A percentile compares a stretch with the other conserved stretches of the same genome.
Evolutionary conservation across 1,284 basidiomycete genomes (phyloP).

Genomic region (Cutaneotrichosporon sp.): DNA sequence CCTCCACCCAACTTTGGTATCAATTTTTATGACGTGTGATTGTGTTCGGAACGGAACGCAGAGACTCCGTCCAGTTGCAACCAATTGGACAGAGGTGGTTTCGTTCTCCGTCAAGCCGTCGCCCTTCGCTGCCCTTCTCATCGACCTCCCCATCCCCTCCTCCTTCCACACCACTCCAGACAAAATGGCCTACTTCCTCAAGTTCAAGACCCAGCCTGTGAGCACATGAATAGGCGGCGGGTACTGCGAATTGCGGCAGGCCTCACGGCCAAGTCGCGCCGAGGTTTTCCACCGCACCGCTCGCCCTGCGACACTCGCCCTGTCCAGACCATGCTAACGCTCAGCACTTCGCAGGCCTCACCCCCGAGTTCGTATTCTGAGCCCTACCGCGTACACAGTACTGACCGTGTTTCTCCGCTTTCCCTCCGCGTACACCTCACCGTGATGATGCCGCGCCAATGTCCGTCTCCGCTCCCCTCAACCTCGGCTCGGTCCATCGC

Average conservation of each 20-base stretch:
- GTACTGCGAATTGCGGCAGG: background rate
- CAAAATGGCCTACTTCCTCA: constrained; percentile 16
- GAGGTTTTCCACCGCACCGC: background rate
- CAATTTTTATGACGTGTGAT: background rate
- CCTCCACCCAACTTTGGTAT: background rate
- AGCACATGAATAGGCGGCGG: background rate
- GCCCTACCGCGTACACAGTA: background rate
- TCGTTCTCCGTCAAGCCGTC: too few relatives aligned
- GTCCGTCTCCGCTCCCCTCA: too few relatives aligned
- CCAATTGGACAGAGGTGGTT: background rate
- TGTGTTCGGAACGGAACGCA: constrained; percentile 2
- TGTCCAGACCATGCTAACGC: background rate
- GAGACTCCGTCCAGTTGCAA: background rate
- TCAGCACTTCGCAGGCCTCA: constrained; percentile 34
- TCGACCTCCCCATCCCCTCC: background rate
- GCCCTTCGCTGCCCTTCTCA: background rate
- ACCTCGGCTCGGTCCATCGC: too few relatives aligned
- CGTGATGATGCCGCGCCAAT: too few relatives aligned
- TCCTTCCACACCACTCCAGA: background rate
- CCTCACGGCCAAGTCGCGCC: too few relatives aligned
- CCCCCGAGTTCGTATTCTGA: constrained; percentile 28
- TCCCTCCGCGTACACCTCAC: background rate
- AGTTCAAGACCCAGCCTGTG: constrained; percentile 16
- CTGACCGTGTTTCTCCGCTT: background rate
- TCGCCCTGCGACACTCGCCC: too few relatives aligned